phyloP scores from a whole-genome alignment of 2,329 filamentous ascomycete genomes.

The Xylariaceae sp. region DNA sequence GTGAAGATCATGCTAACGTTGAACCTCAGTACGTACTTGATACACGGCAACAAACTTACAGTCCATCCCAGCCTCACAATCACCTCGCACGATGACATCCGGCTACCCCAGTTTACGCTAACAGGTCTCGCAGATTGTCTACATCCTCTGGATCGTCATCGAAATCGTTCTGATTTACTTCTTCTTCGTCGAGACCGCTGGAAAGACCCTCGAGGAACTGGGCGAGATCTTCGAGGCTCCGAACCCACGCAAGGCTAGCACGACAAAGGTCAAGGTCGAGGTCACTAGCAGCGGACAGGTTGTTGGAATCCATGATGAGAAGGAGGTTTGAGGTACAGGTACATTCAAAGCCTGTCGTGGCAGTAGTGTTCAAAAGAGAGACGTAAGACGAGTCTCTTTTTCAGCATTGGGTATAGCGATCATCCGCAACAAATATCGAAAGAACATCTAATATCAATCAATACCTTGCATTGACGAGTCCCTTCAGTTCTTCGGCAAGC shows the following conservation, averaged over 20 bases:
- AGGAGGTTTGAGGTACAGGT: conserved; percentile 10
- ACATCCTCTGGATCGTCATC: conserved; percentile 27
- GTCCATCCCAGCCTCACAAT: not conserved
- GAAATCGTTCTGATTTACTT: conserved; percentile 30
- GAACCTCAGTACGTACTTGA: too few relatives aligned
- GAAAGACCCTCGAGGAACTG: conserved; percentile 29
- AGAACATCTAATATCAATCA: too few relatives aligned
- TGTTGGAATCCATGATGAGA: conserved; percentile 16
- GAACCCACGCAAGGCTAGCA: conserved; percentile 30
- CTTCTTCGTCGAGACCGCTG: conserved; percentile 31
- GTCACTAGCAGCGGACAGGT: conserved; percentile 31
- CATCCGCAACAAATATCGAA: too few relatives aligned
- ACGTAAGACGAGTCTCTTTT: too few relatives aligned
- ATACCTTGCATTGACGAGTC: too few relatives aligned
- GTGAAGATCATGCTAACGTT: too few relatives aligned
- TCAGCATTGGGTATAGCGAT: too few relatives aligned
- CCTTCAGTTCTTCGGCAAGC: too few relatives aligned
- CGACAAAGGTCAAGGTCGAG: conserved; percentile 51
- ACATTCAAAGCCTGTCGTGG: too few relatives aligned
- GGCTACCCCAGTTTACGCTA: not conserved
- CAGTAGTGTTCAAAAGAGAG: too few relatives aligned
- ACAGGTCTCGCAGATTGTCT: conserved; percentile 19
- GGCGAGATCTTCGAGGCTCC: conserved; percentile 27
- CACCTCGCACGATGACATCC: not conserved
- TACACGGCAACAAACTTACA: too few relatives aligned